Evolutionary conservation across 352 stramenopile species (phyloP).

Genomic region (Phytophthora agathidicida): DNA sequence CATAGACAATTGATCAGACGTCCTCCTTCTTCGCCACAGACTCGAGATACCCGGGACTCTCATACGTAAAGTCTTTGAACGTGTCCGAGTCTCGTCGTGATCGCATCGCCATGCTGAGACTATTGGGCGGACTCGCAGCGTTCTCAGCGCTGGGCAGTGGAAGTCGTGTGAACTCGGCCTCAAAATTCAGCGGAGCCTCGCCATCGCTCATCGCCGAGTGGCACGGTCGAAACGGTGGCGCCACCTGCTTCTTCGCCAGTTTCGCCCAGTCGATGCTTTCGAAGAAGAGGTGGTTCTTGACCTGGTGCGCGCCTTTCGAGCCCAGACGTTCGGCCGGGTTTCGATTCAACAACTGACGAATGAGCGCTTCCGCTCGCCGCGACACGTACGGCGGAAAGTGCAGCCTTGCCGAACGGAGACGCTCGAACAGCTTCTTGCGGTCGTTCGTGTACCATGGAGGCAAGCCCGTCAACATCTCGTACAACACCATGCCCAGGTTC

Average conservation of each 20-base stretch:
- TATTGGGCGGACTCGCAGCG: constrained; percentile 21
- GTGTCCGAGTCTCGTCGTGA: constrained; percentile 69
- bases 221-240: constrained; percentile 78
- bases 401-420: constrained; percentile 74
- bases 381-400: constrained; percentile 89
- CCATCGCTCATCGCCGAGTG: constrained; percentile 71
- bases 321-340: constrained; percentile 75
- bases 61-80: constrained; percentile 85
- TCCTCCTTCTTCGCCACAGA: constrained; percentile 45
- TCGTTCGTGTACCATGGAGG: constrained; percentile 91
- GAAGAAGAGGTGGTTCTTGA: constrained; percentile 85
- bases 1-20: constrained; percentile 2
- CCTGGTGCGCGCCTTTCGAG: constrained; percentile 66
- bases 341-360: constrained; percentile 81
- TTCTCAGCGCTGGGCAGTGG: constrained; percentile 76
- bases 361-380: constrained; percentile 70
- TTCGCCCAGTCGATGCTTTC: constrained; percentile 75
- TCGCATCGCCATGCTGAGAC: constrained; percentile 19
- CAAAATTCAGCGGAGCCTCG: constrained; percentile 85
- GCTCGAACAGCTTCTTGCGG: constrained; percentile 89
- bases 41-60: constrained; percentile 74
- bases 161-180: constrained; percentile 86
- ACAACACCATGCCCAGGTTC: constrained; percentile 86
- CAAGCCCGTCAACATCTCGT: constrained; percentile 85
- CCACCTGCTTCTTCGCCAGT: constrained; percentile 62